Conservation (phyloP, 2,329 filamentous ascomycete genomes). For the Pezicula neosporulosa region DNA sequence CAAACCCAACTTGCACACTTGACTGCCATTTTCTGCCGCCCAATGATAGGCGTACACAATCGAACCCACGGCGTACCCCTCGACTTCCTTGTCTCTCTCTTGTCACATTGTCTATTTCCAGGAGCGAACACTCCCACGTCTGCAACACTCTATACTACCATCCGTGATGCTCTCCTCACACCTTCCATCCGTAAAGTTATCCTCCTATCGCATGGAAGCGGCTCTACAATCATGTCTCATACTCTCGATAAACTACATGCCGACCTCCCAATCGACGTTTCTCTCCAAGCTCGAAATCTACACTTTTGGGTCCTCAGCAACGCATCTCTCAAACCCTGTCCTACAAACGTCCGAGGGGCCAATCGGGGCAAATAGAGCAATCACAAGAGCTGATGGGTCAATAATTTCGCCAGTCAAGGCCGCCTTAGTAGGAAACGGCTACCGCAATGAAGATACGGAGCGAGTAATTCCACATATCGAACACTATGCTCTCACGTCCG, state of each 20-base stretch:
- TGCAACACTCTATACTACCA: slow-evolving; percentile 52
- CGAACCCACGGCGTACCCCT: slow-evolving; percentile 66
- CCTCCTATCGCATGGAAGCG: slow-evolving; percentile 71
- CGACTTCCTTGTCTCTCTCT: slow-evolving; percentile 69
- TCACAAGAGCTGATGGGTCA: not conserved
- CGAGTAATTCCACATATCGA: slow-evolving; percentile 65
- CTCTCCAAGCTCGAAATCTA: slow-evolving; percentile 67
- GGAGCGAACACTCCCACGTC: slow-evolving; percentile 63
- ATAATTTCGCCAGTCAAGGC: slow-evolving; percentile 2
- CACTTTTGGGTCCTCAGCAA: slow-evolving; percentile 73
- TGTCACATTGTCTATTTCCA: slow-evolving; percentile 63
- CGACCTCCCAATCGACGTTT: slow-evolving; percentile 58
- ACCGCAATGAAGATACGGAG: slow-evolving; percentile 2
- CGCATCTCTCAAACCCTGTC: slow-evolving; percentile 75
- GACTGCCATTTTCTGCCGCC: slow-evolving; percentile 66
- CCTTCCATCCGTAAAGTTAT: slow-evolving; percentile 63
- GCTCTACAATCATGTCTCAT: slow-evolving; percentile 67
- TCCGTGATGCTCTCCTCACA: slow-evolving; percentile 61
- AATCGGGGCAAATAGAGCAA: not conserved
- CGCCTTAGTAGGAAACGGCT: not conserved
- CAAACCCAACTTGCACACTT: slow-evolving; percentile 66
- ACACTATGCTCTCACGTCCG: slow-evolving; percentile 72
- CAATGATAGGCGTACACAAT: slow-evolving; percentile 72
- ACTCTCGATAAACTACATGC: slow-evolving; percentile 72
- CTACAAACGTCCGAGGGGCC: not conserved